Evolutionary conservation across 2,329 filamentous ascomycete species (phyloP).

Genomic region (Talaromyces rugulosus): DNA sequence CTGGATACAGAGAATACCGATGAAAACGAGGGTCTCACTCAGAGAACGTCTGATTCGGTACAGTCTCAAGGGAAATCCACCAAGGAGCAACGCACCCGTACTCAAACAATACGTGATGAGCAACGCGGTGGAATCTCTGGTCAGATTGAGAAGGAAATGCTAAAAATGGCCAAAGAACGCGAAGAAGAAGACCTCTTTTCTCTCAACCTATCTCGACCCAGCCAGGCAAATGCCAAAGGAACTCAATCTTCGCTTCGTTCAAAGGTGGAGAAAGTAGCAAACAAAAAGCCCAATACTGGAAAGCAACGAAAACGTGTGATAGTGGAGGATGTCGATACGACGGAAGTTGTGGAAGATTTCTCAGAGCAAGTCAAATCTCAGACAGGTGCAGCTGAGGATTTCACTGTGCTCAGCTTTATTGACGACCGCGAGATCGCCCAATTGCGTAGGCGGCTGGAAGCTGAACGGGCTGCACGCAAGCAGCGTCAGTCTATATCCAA

Average conservation of each 20-base stretch:
- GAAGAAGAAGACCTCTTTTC: conserved; percentile 37
- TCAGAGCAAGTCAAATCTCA: conserved; percentile 26
- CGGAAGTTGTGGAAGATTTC: conserved; percentile 21
- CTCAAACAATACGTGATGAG: conserved; percentile 18
- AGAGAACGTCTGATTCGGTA: conserved; percentile 24
- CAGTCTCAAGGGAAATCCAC: conserved; percentile 15
- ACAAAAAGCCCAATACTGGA: conserved; percentile 32
- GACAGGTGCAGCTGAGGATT: conserved; percentile 29
- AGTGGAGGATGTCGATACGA: conserved; percentile 30
- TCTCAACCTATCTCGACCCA: conserved; percentile 26
- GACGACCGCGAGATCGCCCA: conserved; percentile 50
- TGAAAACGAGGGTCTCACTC: conserved; percentile 27
- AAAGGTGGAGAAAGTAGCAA: conserved; percentile 12
- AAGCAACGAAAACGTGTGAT: conserved; percentile 38
- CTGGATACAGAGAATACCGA: conserved; percentile 24
- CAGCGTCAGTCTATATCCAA: conserved; percentile 30
- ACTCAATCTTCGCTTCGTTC: conserved; percentile 14
- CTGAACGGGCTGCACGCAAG: conserved; percentile 47
- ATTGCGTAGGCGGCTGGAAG: conserved; percentile 53
- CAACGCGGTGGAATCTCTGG: conserved; percentile 25
- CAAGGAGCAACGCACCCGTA: conserved; percentile 22
- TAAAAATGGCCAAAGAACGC: conserved; percentile 32
- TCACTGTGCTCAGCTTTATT: conserved; percentile 54
- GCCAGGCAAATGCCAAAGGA: conserved; percentile 19
- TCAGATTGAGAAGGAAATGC: conserved; percentile 34